Evolutionary conservation across 2,329 filamentous ascomycete species (phyloP).

Genomic region (Nemania sp.): DNA sequence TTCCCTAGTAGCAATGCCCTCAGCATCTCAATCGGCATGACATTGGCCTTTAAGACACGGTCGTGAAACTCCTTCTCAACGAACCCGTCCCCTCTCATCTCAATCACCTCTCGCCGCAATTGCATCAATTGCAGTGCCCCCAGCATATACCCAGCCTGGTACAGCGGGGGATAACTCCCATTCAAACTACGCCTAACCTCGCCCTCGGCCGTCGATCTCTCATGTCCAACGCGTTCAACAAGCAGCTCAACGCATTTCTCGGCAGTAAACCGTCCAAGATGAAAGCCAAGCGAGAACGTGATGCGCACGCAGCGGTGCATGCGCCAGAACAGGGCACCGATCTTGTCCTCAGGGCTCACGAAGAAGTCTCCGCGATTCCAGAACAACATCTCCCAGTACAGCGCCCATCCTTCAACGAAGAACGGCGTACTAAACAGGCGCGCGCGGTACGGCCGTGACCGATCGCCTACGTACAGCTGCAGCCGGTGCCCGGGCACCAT

Average conservation of each 20-base stretch:
- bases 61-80: conserved; percentile 69
- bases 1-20: conserved; percentile 60
- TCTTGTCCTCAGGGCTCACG: conserved; percentile 61
- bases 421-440: conserved; percentile 67
- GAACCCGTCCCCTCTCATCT: conserved; percentile 48
- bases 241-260: conserved; percentile 68
- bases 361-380: conserved; percentile 67
- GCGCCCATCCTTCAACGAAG: conserved; percentile 70
- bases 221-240: conserved; percentile 68
- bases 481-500: conserved; percentile 70
- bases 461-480: conserved; percentile 62
- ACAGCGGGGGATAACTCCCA: conserved; percentile 68
- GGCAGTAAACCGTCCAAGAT: conserved; percentile 65
- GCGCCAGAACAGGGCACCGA: conserved; percentile 71
- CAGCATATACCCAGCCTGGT: conserved; percentile 71
- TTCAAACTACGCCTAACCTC: conserved; percentile 69
- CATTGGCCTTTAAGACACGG: conserved; percentile 61
- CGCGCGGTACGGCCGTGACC: conserved; percentile 61
- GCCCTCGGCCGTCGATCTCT: conserved; percentile 69
- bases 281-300: conserved; percentile 68
- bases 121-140: conserved; percentile 68
- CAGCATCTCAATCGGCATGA: conserved; percentile 67
- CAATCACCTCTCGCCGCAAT: conserved; percentile 62
- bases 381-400: conserved; percentile 71
- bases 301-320: conserved; percentile 72